These are phyloP conservation scores for Populus hybrid DNA, from an alignment of 441 rosid genomes.

Conservation along the genomic window DNA sequence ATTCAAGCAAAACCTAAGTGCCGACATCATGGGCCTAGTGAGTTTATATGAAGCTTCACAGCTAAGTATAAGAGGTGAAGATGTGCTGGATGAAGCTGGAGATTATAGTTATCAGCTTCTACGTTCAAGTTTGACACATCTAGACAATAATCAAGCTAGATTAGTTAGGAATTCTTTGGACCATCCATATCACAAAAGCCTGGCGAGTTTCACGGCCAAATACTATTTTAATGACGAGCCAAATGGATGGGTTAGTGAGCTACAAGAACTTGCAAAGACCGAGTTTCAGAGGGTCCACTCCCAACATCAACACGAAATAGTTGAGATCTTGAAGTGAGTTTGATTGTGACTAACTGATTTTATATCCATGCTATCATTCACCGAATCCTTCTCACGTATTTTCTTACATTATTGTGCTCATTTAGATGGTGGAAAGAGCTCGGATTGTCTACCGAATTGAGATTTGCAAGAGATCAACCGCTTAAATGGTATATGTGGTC, in stretches of 20 bases:
- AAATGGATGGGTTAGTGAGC: conserved; percentile 29
- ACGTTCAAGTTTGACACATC: conserved; percentile 9
- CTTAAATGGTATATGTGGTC: background rate
- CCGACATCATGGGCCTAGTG: conserved; percentile 34
- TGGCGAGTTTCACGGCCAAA: conserved; percentile 34
- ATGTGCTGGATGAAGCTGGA: conserved; percentile 31
- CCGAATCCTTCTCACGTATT: background rate
- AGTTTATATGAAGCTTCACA: conserved; percentile 51
- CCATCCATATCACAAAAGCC: conserved; percentile 49
- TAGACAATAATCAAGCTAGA: conserved; percentile 16
- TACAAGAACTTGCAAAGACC: conserved; percentile 35
- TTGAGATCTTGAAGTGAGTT: conserved; percentile 28
- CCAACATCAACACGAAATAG: conserved; percentile 35
- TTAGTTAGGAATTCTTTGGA: conserved; percentile 21
- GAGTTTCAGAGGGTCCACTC: conserved; percentile 31
- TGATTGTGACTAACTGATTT: background rate
- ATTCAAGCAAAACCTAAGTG: conserved; percentile 8
- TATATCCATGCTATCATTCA: background rate
- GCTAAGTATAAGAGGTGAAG: conserved; percentile 31
- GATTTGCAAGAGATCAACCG: background rate
- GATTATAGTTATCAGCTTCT: conserved; percentile 23
- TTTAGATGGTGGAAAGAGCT: background rate
- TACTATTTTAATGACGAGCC: conserved; percentile 3
- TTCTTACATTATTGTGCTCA: background rate
- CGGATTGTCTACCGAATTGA: background rate